phyloP scores from a whole-genome alignment of 2,329 filamentous ascomycete species.

The Colletotrichum lini region DNA sequence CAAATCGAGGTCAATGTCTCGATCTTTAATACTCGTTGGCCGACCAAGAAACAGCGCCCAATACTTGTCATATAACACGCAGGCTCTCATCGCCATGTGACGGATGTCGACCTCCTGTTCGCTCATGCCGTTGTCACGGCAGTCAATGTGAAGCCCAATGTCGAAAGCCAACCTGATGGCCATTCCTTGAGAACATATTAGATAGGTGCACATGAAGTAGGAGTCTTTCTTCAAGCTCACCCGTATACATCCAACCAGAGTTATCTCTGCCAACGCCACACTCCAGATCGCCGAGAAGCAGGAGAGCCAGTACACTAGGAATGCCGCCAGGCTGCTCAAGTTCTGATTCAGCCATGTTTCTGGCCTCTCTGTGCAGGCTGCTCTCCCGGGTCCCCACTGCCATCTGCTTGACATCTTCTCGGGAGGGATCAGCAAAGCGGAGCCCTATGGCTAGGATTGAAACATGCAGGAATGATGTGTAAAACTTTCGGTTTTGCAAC shows the following conservation, averaged over 20 bases:
- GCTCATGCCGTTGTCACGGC: slow-evolving; percentile 56
- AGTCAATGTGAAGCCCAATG: slow-evolving; percentile 64
- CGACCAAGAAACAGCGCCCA: slow-evolving; percentile 70
- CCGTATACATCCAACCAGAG: slow-evolving; percentile 69
- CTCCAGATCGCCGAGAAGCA: slow-evolving; percentile 67
- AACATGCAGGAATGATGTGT: slow-evolving; percentile 67
- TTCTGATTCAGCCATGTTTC: slow-evolving; percentile 68
- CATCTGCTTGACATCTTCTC: slow-evolving; percentile 64
- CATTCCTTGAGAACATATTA: slow-evolving; percentile 50
- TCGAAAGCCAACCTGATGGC: slow-evolving; percentile 63
- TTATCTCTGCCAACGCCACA: slow-evolving; percentile 68
- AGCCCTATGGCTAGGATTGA: slow-evolving; percentile 67
- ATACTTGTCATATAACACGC: slow-evolving; percentile 68
- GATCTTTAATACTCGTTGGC: slow-evolving; percentile 67
- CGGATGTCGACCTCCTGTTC: slow-evolving; percentile 63
- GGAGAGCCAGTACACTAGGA: slow-evolving; percentile 65
- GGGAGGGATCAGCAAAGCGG: slow-evolving; percentile 63
- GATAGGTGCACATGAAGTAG: slow-evolving; percentile 44
- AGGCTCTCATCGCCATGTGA: slow-evolving; percentile 66
- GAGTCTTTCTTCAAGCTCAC: slow-evolving; percentile 49
- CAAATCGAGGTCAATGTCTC: slow-evolving; percentile 64
- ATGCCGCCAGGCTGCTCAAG: slow-evolving; percentile 67
- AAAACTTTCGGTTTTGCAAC: slow-evolving; percentile 62
- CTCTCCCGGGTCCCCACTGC: slow-evolving; percentile 63
- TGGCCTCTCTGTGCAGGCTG: slow-evolving; percentile 67